phyloP scores from a whole-genome alignment of 1,284 basidiomycete species.

The Naganishia albida region DNA sequence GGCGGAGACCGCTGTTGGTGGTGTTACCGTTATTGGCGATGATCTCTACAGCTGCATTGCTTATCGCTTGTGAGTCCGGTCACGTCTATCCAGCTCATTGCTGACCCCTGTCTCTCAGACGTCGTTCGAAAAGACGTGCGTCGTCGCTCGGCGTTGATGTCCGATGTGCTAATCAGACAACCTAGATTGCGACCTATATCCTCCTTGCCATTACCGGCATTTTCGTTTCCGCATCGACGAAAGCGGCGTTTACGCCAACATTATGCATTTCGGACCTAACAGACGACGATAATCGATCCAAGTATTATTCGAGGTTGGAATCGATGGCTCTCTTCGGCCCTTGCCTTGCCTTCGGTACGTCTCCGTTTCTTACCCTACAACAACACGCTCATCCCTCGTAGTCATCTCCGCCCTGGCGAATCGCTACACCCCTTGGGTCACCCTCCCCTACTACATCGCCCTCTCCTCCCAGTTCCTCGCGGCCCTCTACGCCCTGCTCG shows the following conservation, averaged over 20 bases:
- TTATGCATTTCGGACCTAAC: slow-evolving; percentile 43
- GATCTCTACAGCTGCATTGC: slow-evolving; percentile 39
- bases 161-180: not conserved
- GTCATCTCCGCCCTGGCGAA: slow-evolving; percentile 42
- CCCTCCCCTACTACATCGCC: slow-evolving; percentile 43
- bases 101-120: not conserved
- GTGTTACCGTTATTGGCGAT: slow-evolving; percentile 40
- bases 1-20: slow-evolving; percentile 40
- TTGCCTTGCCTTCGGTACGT: slow-evolving; percentile 40
- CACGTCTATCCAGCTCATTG: not conserved
- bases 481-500: slow-evolving; percentile 37
- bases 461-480: slow-evolving; percentile 40
- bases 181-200: slow-evolving; percentile 38
- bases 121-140: slow-evolving; percentile 21
- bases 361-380: not conserved
- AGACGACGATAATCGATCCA: slow-evolving; percentile 37
- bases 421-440: slow-evolving; percentile 38
- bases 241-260: slow-evolving; percentile 43
- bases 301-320: slow-evolving; percentile 42
- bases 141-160: not conserved
- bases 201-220: slow-evolving; percentile 39
- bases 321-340: slow-evolving; percentile 43
- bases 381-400: slow-evolving; percentile 7
- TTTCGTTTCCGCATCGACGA: slow-evolving; percentile 43
- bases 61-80: slow-evolving; percentile 40